These are phyloP conservation scores for Torulaspora maleeae DNA, from an alignment of 805 yeast species.

Conservation along the genomic window DNA sequence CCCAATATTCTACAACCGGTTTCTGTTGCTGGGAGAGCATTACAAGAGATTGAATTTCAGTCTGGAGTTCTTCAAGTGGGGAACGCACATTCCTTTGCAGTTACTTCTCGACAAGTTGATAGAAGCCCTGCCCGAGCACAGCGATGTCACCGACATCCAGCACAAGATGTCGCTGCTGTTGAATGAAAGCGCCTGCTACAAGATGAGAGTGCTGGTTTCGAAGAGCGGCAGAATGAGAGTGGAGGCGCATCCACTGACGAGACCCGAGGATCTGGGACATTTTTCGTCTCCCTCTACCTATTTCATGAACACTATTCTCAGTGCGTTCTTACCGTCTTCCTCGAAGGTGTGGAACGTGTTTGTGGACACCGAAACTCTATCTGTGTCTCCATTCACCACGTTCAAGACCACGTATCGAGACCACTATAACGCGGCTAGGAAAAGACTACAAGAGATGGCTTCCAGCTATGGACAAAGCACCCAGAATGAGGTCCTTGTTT, in stretches of 20 bases:
- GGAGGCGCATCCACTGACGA: constrained; percentile 36
- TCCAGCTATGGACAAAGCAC: constrained; percentile 35
- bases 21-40: constrained; percentile 65
- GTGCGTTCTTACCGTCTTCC: constrained; percentile 26
- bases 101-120: constrained; percentile 42
- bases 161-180: constrained; percentile 19
- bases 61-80: constrained; percentile 50
- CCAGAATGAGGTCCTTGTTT: constrained; percentile 62
- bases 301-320: constrained; percentile 28
- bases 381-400: constrained; percentile 72
- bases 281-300: constrained; percentile 15
- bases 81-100: constrained; percentile 40
- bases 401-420: constrained; percentile 78
- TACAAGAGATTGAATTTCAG: constrained; percentile 53
- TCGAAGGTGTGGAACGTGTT: constrained; percentile 52
- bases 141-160: constrained; percentile 7
- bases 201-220: constrained; percentile 45
- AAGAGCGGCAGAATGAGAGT: constrained; percentile 36
- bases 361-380: constrained; percentile 49
- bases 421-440: constrained; percentile 59
- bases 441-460: constrained; percentile 37
- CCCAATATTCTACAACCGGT: constrained; percentile 33
- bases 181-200: constrained; percentile 38
- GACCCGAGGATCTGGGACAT: constrained; percentile 16
- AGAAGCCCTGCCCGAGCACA: constrained; percentile 25